Evolutionary conservation across 2,329 filamentous ascomycete genomes (phyloP), one percentile per base, ranked within the genome.

Genomic region (Byssothecium circinans): DNA sequence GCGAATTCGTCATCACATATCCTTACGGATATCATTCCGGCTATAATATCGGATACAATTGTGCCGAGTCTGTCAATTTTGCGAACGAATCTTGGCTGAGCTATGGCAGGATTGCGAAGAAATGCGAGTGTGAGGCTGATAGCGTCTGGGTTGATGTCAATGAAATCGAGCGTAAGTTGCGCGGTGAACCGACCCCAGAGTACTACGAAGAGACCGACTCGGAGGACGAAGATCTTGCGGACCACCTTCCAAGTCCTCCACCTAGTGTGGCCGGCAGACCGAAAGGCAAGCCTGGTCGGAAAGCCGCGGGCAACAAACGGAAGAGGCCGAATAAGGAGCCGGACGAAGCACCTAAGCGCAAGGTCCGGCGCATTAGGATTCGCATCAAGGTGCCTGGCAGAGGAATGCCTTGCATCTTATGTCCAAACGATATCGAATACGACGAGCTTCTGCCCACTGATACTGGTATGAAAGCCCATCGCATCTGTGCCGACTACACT

Each of bases 1-100:
- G 94, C 50, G 94, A 99, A 66, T 99, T 99, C 56, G 91, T 99
- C 52, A 95, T 99, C 56, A 99, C 94, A 0, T 99, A 96, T 67
- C 94, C 94, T 0, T 99, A 97, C 63, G 94, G 94, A 18, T 99
- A 99, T 68, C 94, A 99, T 67, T 99, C 94, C 4, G 94, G 94
- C 4, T 99, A 95, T 71, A 99, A 99, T 61, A 77, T 99, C 30
- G 94, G 95, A 14, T 99, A 99, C 76, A 99, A 99, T 69, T 99
- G 94, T 72, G 94, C 94, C 22, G 94, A 99, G 69, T 96, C 94
- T 7, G 94, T 99, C 74, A 99, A 99, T 68, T 99, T 99, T 70
- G 94, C 92, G 4, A 85, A 95, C 8, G 91, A 96, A 58, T 87
- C 89, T 23, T 99, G 94, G 94, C 75, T 99, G 37, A 87, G 95